Percentiles rank a stretch among this genome's conserved stretches.
Conservation (phyloP, 2,329 filamentous ascomycete species). For the Aspergillus sp. region DNA sequence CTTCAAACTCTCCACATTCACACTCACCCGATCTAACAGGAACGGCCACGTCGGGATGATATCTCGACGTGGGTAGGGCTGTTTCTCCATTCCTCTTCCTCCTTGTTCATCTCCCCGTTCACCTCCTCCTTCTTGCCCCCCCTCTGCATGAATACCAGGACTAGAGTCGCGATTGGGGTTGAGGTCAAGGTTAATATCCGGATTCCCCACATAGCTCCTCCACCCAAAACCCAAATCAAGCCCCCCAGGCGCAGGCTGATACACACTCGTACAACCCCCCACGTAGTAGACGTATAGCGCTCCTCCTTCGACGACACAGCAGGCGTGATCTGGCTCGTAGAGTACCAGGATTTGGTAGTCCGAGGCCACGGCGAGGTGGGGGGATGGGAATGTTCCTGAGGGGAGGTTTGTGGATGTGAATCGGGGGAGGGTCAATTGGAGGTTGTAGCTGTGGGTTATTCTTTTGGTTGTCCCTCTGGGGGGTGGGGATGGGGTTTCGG, state of each 20-base stretch:
- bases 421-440: conserved; percentile 4
- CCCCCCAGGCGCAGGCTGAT: neutral
- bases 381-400: conserved; percentile 10
- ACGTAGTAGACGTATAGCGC: conserved; percentile 19
- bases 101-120: neutral
- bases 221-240: too few species aligned
- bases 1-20: conserved; percentile 13
- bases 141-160: too few species aligned
- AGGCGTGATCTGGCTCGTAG: conserved; percentile 19
- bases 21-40: conserved; percentile 15
- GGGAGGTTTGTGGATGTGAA: conserved; percentile 21
- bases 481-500: neutral
- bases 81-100: neutral
- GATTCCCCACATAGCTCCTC: too few species aligned
- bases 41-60: conserved; percentile 19
- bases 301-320: conserved; percentile 14
- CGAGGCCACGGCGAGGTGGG: conserved; percentile 14
- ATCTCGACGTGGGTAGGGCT: conserved; percentile 1
- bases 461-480: neutral
- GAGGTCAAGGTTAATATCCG: too few species aligned
- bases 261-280: conserved; percentile 1
- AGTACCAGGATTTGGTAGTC: conserved; percentile 17
- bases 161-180: too few species aligned
- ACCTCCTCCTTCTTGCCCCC: too few species aligned
- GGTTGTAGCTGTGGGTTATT: conserved; percentile 7